Evolutionary conservation across 176 grass and related monocot genomes (phyloP).

Genomic region (Aechmea fasciata): DNA sequence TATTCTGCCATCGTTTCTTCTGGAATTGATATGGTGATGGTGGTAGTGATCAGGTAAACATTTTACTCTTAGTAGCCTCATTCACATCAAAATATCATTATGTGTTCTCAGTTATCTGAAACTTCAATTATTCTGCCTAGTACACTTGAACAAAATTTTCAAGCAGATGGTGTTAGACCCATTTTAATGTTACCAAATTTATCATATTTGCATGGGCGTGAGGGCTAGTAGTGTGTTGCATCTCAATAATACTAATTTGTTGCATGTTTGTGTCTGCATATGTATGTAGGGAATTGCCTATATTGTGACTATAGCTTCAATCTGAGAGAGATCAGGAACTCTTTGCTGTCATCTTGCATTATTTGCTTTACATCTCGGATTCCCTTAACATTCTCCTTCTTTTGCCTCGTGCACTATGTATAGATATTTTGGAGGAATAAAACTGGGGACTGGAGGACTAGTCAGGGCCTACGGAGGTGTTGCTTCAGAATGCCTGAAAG

Average conservation of each 20-base stretch:
- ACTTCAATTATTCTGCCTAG: background rate
- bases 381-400: background rate
- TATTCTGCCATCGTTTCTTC: constrained; percentile 92
- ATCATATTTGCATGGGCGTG: background rate
- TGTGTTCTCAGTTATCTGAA: background rate
- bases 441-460: constrained; percentile 78
- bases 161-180: background rate
- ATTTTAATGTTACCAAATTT: background rate
- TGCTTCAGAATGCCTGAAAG: constrained; percentile 84
- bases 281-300: background rate
- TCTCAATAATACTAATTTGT: background rate
- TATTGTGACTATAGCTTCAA: background rate
- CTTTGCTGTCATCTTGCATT: background rate
- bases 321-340: background rate
- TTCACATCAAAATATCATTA: background rate
- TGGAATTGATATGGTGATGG: constrained; percentile 80
- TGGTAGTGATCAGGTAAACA: constrained; percentile 73
- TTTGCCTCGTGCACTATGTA: constrained; percentile 7
- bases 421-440: constrained; percentile 96
- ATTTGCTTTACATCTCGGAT: background rate
- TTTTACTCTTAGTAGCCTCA: background rate
- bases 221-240: background rate
- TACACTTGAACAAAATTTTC: background rate
- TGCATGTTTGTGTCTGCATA: background rate
- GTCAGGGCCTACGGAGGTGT: constrained; percentile 90